A percentile compares a stretch with the other conserved stretches of the same genome.
Conservation (phyloP, 257 asterid species). For the Solanum medicagineum region DNA sequence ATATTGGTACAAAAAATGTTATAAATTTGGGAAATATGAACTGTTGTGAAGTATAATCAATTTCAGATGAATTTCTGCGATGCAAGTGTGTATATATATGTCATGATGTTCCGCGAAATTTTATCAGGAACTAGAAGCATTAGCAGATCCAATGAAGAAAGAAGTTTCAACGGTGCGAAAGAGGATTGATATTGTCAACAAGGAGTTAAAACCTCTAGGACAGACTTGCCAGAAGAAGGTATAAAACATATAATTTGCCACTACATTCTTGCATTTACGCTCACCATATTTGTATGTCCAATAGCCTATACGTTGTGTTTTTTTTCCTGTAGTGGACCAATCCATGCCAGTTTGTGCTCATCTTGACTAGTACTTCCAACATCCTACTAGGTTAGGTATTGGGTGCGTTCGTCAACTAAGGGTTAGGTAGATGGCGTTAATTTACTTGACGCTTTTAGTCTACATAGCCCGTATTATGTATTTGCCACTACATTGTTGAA, state of each 20-base stretch:
- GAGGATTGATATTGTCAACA: constrained; percentile 30
- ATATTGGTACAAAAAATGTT: not conserved
- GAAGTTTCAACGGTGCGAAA: constrained; percentile 42
- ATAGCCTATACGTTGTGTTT: not conserved
- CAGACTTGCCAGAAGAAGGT: constrained; percentile 46
- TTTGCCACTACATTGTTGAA: not conserved
- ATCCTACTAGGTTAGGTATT: not conserved
- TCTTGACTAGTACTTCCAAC: not conserved
- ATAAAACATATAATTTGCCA: not conserved
- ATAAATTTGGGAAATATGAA: not conserved
- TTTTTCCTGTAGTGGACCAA: not conserved
- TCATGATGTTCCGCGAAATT: not conserved
- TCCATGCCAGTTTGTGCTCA: not conserved
- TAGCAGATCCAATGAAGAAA: constrained; percentile 50
- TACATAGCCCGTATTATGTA: not conserved
- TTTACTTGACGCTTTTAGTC: not conserved
- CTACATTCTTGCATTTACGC: not conserved
- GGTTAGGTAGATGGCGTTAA: not conserved
- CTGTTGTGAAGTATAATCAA: not conserved
- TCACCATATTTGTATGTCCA: not conserved
- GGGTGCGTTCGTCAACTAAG: not conserved
- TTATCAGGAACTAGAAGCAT: constrained; percentile 38
- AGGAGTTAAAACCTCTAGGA: constrained; percentile 45
- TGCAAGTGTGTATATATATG: not conserved
- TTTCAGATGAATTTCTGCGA: not conserved